Evolutionary conservation across 202 grass and related monocot species (phyloP).

Genomic region (Setaria viridis): DNA sequence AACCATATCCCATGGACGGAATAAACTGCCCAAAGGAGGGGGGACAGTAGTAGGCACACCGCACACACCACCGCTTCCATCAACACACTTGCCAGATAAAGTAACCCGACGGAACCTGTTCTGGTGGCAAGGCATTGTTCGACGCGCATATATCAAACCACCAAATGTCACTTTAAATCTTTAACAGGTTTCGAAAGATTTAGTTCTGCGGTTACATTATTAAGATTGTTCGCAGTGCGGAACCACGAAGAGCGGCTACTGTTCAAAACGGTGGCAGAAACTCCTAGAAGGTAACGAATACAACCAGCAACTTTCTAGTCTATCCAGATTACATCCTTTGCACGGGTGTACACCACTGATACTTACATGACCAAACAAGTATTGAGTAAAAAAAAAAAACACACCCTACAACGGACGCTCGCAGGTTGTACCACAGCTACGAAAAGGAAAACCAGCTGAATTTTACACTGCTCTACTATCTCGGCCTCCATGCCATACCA

Average conservation of each 20-base stretch:
- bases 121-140: not conserved
- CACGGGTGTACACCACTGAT: constrained; percentile 40
- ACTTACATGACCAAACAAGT: constrained; percentile 41
- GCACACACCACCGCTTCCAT: not conserved
- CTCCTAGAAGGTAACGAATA: constrained; percentile 10
- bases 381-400: not conserved
- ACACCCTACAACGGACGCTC: constrained; percentile 44
- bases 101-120: not conserved
- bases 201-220: not conserved
- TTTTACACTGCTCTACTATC: constrained; percentile 46
- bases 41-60: not conserved
- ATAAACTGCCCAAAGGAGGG: no score
- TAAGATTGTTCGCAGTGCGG: not conserved
- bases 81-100: not conserved
- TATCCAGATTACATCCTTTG: constrained; percentile 54
- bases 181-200: not conserved
- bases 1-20: not conserved
- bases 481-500: constrained; percentile 49
- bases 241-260: not conserved
- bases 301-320: constrained; percentile 46
- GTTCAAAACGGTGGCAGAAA: not conserved
- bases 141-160: not conserved
- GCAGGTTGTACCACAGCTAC: constrained; percentile 36
- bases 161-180: not conserved
- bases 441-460: constrained; percentile 20